Percentiles rank a stretch among this genome's conserved stretches.
phyloP scores from a whole-genome alignment of 371 early-diverging fungal genomes.

The Mortierella sp. region DNA sequence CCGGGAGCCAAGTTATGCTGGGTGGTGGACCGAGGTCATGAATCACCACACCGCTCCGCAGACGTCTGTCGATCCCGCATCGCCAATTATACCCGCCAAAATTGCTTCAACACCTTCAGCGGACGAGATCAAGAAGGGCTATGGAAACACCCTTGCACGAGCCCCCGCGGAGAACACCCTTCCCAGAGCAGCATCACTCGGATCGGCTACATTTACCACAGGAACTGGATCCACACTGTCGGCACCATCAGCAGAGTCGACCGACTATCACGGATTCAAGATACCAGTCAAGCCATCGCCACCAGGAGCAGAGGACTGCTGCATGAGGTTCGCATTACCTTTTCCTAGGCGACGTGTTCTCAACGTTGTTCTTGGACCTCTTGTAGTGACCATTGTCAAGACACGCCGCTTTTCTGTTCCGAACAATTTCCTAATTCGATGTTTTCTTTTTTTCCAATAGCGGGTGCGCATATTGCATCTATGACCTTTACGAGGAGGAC shows the following conservation, averaged over 20 bases:
- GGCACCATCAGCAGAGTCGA: slow-evolving; percentile 13
- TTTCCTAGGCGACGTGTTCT: too few species aligned
- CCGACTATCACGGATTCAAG: slow-evolving; percentile 39
- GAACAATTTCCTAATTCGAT: neutral
- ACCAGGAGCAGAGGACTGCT: slow-evolving; percentile 56
- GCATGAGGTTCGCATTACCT: slow-evolving; percentile 47
- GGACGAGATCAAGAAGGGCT: slow-evolving; percentile 24
- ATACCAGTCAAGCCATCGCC: slow-evolving; percentile 51
- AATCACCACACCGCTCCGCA: slow-evolving; percentile 35
- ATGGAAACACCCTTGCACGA: slow-evolving; percentile 27
- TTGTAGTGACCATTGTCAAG: too few species aligned
- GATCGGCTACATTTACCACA: slow-evolving; percentile 21
- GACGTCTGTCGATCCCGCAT: slow-evolving; percentile 23
- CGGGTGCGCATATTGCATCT: slow-evolving; percentile 52
- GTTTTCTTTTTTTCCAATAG: slow-evolving; percentile 19
- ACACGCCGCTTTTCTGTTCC: neutral
- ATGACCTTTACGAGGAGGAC: slow-evolving; percentile 54
- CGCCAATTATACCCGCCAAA: neutral
- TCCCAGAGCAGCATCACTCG: slow-evolving; percentile 26
- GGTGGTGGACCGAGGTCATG: slow-evolving; percentile 57
- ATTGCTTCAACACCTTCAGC: slow-evolving; percentile 3
- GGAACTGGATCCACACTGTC: slow-evolving; percentile 26
- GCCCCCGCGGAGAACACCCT: slow-evolving; percentile 25
- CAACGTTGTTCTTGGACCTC: neutral
- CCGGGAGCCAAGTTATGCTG: slow-evolving; percentile 37